Evolutionary conservation across 345 rosid species (phyloP).

Genomic region (Pistacia atlantica): DNA sequence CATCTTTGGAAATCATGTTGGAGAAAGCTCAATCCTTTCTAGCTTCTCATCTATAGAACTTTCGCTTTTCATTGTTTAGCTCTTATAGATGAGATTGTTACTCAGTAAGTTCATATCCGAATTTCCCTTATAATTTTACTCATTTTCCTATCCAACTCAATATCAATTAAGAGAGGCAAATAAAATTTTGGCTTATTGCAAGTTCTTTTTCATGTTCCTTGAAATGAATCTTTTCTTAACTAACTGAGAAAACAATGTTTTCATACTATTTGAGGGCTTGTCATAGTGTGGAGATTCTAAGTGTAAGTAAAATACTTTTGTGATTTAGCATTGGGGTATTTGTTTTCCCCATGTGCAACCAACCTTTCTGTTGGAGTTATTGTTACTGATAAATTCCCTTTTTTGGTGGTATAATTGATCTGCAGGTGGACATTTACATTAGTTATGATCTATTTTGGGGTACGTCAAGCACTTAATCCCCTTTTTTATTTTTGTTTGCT

Average conservation of each 20-base stretch:
- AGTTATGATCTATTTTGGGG: constrained; percentile 84
- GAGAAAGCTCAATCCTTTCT: constrained; percentile 37
- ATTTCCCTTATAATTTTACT: background rate
- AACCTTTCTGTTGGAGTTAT: background rate
- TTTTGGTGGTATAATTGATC: constrained; percentile 14
- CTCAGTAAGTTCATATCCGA: constrained; percentile 31
- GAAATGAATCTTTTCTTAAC: background rate
- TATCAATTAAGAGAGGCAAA: background rate
- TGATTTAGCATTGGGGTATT: background rate
- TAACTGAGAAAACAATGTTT: background rate
- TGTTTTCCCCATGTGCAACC: background rate
- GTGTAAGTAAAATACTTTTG: background rate
- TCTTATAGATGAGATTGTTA: constrained; percentile 34
- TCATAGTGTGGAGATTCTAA: too few relatives aligned
- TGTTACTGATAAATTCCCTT: background rate
- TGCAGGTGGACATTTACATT: constrained; percentile 91
- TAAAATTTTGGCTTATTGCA: background rate
- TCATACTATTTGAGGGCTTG: too few relatives aligned
- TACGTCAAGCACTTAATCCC: constrained; percentile 35
- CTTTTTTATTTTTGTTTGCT: background rate
- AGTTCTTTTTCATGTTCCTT: background rate
- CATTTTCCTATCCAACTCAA: background rate
- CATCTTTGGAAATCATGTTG: constrained; percentile 36
- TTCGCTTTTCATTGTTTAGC: constrained; percentile 31
- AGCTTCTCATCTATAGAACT: constrained; percentile 38